Base-by-base conservation (phyloP, 2,329 filamentous ascomycete species). In the Neopestalotiopsis sp. region DNA sequence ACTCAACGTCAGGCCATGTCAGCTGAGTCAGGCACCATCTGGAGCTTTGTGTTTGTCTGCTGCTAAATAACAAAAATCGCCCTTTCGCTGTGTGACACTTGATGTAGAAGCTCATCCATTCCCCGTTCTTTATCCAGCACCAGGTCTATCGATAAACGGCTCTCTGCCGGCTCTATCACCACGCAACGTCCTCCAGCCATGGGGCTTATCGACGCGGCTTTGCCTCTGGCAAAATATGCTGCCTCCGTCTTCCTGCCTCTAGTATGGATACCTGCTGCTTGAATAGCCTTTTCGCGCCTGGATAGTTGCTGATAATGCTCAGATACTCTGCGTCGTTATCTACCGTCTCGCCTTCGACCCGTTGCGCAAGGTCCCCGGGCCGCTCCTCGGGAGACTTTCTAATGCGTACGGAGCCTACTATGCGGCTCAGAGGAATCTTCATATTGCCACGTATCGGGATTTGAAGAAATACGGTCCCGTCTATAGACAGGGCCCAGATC, bases 401-500 rank as follows among this genome's bases (percentile, higher is more conserved):
- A 52, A 52, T n/a, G 45, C 45, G 17, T 52, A 52, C n/a, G 9
- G 45, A 17, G 45, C 45, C 45, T 52, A 52, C 45, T 52, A 52
- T 20, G 45, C 45, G n/a, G 45, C 1, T 38, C 34, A 52, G 45
- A 52, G 45, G 45, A 17, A 52, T 17, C 45, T 52, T 1, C 45
- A 52, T 24, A 52, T 52, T 7, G 45, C 45, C 17, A 52, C 45
- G 10, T 24, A 52, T 52, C 6, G n/a, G 17, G 45, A 52, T 10
- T 20, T 52, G 9, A 52, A 52, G n/a, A 52, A 7, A 24, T 24
- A 52, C 6, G 71, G 72, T 12, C 60, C 70, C 12, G 70, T 73
- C 2, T 28, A 73, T 17, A 65, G 73, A 32, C 64, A 70, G 30
- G 70, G 71, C 3, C 71, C 72, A 9, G 69, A 74, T 45, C 70